phyloP scores from a whole-genome alignment of 139 green algal genomes.

The Volvox africanus region DNA sequence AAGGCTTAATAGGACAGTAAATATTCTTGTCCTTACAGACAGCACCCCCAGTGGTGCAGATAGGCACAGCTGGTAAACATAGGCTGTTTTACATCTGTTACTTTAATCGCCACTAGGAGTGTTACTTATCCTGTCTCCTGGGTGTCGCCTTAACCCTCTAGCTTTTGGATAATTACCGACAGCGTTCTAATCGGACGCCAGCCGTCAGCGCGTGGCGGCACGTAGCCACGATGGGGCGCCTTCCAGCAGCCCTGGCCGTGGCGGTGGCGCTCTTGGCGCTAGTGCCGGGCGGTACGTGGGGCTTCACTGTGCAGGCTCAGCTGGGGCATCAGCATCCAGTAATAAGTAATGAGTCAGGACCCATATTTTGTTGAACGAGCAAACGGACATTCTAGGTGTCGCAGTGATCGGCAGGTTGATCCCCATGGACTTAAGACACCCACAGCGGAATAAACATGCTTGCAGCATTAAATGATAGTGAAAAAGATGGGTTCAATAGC shows the following conservation, averaged over 20 bases:
- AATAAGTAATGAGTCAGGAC: background rate
- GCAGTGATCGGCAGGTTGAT: background rate
- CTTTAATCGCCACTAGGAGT: background rate
- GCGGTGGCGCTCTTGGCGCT: slow-evolving; percentile 27
- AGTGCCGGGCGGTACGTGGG: slow-evolving; percentile 17
- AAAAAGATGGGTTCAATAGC: background rate
- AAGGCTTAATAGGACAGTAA: slow-evolving; percentile 12
- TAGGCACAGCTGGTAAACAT: background rate
- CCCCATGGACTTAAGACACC: background rate
- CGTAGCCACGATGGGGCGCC: slow-evolving; percentile 38
- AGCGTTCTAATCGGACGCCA: background rate
- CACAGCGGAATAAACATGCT: too few relatives aligned
- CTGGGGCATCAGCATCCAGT: background rate
- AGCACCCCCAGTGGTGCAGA: background rate
- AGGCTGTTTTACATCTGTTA: background rate
- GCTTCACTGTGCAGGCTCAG: background rate
- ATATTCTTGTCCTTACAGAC: background rate
- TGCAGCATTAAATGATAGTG: background rate
- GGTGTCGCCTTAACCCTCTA: background rate
- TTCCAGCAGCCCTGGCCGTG: slow-evolving; percentile 23
- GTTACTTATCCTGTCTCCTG: background rate
- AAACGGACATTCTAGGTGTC: background rate
- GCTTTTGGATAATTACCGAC: background rate
- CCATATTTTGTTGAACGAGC: background rate
- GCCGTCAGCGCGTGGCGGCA: slow-evolving; percentile 42